phyloP scores from a whole-genome alignment of 2,329 filamentous ascomycete species.

The Spiromastix sp. region DNA sequence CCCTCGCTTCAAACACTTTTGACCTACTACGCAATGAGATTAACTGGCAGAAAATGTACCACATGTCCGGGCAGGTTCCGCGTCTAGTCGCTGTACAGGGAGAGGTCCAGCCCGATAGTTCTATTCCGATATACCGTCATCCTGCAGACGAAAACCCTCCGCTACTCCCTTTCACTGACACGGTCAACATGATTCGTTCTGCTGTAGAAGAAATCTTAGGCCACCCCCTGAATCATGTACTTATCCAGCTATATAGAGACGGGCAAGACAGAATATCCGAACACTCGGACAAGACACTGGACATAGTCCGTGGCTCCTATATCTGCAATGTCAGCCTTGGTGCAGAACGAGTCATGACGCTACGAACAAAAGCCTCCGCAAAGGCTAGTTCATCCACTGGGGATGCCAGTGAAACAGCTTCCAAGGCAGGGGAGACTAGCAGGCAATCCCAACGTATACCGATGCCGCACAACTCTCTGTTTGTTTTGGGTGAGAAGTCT shows the following conservation, averaged over 20 bases:
- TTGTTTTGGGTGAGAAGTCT: constrained; percentile 67
- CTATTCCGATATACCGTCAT: constrained; percentile 84
- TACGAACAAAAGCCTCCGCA: constrained; percentile 57
- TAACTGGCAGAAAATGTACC: constrained; percentile 83
- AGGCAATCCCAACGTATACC: constrained; percentile 56
- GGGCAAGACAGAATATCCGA: constrained; percentile 90
- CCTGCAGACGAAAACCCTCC: constrained; percentile 81
- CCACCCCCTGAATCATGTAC: constrained; percentile 76
- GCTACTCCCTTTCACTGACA: constrained; percentile 62
- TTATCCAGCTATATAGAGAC: constrained; percentile 88
- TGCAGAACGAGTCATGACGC: constrained; percentile 77
- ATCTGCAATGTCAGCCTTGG: constrained; percentile 95
- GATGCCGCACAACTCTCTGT: constrained; percentile 82
- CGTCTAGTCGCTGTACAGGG: constrained; percentile 87
- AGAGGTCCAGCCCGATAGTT: constrained; percentile 52
- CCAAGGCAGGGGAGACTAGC: constrained; percentile 23
- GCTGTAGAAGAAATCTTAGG: constrained; percentile 62
- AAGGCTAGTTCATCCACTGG: constrained; percentile 3
- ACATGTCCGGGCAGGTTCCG: constrained; percentile 83
- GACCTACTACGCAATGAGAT: constrained; percentile 63
- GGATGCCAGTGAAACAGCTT: constrained; percentile 8
- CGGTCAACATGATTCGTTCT: constrained; percentile 57
- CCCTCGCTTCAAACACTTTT: constrained; percentile 55
- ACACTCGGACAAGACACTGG: constrained; percentile 92
- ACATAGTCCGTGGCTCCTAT: constrained; percentile 68